Percentiles rank a stretch among this genome's conserved stretches.
phyloP scores from a whole-genome alignment of 2,329 filamentous ascomycete genomes.

The Coniochaeta prunicola region DNA sequence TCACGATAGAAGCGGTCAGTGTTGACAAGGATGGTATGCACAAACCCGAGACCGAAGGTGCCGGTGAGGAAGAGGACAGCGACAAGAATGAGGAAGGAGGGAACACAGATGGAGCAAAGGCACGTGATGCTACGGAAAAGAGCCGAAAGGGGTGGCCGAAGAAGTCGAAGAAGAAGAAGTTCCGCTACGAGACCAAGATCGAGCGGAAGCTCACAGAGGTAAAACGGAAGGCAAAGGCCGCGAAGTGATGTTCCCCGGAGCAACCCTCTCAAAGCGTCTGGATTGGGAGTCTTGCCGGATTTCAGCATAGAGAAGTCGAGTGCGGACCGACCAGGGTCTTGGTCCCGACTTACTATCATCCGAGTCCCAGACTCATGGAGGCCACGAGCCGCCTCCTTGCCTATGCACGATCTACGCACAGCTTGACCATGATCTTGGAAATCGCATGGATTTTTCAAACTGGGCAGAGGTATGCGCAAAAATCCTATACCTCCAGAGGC shows the following conservation, averaged over 20 bases:
- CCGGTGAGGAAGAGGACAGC: conserved; percentile 24
- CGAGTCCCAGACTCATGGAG: no score
- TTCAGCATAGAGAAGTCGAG: no score
- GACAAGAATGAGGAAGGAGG: conserved; percentile 22
- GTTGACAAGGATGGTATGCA: conserved; percentile 67
- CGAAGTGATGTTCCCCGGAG: conserved; percentile 11
- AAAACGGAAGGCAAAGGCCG: conserved; percentile 63
- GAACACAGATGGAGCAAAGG: conserved; percentile 23
- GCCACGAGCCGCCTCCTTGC: no score
- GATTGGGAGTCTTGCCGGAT: no score
- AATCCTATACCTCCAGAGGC: no score
- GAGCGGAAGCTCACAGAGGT: conserved; percentile 69
- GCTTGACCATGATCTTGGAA: no score
- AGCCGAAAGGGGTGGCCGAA: conserved; percentile 47
- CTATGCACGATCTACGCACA: no score
- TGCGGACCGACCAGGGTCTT: no score
- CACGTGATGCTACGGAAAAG: conserved; percentile 8
- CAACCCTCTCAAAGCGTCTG: neutral
- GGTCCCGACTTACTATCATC: no score
- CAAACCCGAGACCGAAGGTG: conserved; percentile 37
- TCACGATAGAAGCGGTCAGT: conserved; percentile 85
- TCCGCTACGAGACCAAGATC: conserved; percentile 83
- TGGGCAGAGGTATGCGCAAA: no score
- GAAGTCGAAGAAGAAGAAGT: conserved; percentile 79
- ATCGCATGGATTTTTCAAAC: no score